Evolutionary conservation across 306 rosid genomes (phyloP).

Genomic region (Sindora glabra): DNA sequence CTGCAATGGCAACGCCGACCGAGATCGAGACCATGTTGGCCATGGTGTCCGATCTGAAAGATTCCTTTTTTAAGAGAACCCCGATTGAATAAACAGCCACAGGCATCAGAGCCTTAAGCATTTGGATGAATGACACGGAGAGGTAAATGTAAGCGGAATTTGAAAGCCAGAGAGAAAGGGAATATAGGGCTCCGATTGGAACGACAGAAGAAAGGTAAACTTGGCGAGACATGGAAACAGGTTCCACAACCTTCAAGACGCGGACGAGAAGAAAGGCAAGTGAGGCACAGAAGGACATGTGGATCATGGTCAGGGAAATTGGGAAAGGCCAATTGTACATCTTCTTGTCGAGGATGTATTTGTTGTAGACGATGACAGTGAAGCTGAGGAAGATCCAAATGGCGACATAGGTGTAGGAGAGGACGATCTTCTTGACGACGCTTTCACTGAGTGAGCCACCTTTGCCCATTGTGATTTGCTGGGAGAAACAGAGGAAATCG

Average conservation of each 20-base stretch:
- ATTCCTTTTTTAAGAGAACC: constrained; percentile 48
- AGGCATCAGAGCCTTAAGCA: constrained; percentile 92
- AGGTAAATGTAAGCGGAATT: constrained; percentile 89
- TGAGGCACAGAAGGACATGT: constrained; percentile 83
- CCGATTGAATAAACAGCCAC: constrained; percentile 89
- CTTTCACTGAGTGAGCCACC: constrained; percentile 76
- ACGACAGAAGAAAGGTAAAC: constrained; percentile 71
- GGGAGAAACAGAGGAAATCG: not conserved
- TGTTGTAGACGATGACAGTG: constrained; percentile 93
- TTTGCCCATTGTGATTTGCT: constrained; percentile 42
- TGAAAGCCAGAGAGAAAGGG: constrained; percentile 83
- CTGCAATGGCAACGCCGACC: constrained; percentile 74
- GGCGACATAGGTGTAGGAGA: constrained; percentile 75
- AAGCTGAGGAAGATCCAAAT: constrained; percentile 85
- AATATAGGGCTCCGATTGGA: constrained; percentile 81
- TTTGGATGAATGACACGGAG: constrained; percentile 87
- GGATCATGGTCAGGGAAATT: constrained; percentile 89
- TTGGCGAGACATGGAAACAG: constrained; percentile 60
- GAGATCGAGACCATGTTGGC: constrained; percentile 79
- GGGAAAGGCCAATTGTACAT: constrained; percentile 89
- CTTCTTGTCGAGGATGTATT: constrained; percentile 90
- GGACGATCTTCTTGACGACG: constrained; percentile 63
- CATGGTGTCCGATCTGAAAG: constrained; percentile 66
- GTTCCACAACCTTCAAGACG: constrained; percentile 60
- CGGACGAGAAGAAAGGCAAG: constrained; percentile 65